Evolutionary conservation across 2,329 filamentous ascomycete genomes (phyloP), one percentile per base, ranked within the genome.

Genomic region (Ascochyta viciae-villosae): DNA sequence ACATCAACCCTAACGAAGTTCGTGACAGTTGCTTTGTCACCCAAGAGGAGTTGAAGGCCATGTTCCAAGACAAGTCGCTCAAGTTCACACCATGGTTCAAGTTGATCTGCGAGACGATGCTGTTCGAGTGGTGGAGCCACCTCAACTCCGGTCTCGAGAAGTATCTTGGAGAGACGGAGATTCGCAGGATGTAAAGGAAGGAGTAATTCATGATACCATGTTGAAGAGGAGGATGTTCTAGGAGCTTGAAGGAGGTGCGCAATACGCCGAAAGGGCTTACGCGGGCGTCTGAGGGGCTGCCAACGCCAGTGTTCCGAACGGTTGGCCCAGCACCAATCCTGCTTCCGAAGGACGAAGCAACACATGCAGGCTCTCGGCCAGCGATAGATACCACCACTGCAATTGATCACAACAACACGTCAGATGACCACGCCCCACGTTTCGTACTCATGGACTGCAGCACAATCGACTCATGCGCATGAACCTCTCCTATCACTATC

Each of bases 1-100:
- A 91, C 55, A 78, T 87, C 69, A 99, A 93, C 80, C 82, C 84
- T 62, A 99, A 99, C 78, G 95, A 99, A 80, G 93, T 92, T 43
- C 87, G 87, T 71, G 94, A 90, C 63, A 91, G 89, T 22, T 84
- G 87, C 75, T 99, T 96, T 70, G 93, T 97, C 58, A 88, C 88
- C 22, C 84, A 90, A 37, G 88, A 92, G 23, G 88, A 92, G 68
- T 83, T 99, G 64, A 95, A 92, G 83, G 75, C 84, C 66, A 91
- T 94, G 83, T 97, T 99, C 77, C 81, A 88, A 70, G 89, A 97
- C 72, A 86, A 89, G 3, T 83, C 79, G 49, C 83, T 96, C 67
- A 90, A 89, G 70, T 98, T 98, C 77, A 99, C 95, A 0, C 95
- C 95, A 1, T 99, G 95, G 95, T 99, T 99, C 83, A 96, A 96